Percentiles rank a stretch among this genome's conserved stretches.
These are phyloP conservation scores for Solanum chacoense DNA, from an alignment of 305 asterid species.

Conservation along the genomic window DNA sequence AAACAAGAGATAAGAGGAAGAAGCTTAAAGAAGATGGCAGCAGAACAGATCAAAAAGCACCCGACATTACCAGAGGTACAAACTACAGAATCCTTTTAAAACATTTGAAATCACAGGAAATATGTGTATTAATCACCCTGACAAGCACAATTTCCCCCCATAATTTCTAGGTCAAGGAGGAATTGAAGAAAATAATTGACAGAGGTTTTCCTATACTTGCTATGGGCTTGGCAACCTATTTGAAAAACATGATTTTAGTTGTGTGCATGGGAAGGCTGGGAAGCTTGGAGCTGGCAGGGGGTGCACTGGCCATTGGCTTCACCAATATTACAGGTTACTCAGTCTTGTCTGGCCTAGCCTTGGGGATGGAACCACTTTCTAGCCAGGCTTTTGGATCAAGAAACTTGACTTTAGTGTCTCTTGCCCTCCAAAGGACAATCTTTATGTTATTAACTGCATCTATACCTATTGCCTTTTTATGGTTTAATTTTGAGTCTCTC, in stretches of 20 bases:
- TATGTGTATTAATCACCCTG: slow-evolving; percentile 8
- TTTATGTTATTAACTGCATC: slow-evolving; percentile 54
- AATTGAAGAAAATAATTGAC: slow-evolving; percentile 50
- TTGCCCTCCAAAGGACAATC: slow-evolving; percentile 57
- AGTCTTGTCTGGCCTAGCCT: slow-evolving; percentile 70
- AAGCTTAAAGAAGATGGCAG: slow-evolving; percentile 33
- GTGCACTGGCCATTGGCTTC: slow-evolving; percentile 87
- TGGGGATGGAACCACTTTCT: slow-evolving; percentile 89
- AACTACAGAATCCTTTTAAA: slow-evolving; percentile 14
- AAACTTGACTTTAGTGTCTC: slow-evolving; percentile 39
- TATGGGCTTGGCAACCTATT: slow-evolving; percentile 68
- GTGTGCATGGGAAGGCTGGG: slow-evolving; percentile 86
- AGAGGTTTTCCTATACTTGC: slow-evolving; percentile 59
- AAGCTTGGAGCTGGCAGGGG: slow-evolving; percentile 80
- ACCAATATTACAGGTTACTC: slow-evolving; percentile 90
- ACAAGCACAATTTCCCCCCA: slow-evolving; percentile 4
- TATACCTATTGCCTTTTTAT: slow-evolving; percentile 49
- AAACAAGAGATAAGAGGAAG: slow-evolving; percentile 22
- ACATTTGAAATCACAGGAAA: slow-evolving; percentile 3
- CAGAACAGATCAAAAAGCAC: slow-evolving; percentile 35
- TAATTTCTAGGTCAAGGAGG: slow-evolving; percentile 46
- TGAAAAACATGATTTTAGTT: slow-evolving; percentile 75
- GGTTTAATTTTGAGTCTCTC: slow-evolving; percentile 70
- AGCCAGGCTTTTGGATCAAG: slow-evolving; percentile 81
- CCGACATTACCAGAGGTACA: slow-evolving; percentile 52